Percentiles rank a stretch among this genome's conserved stretches.
These are phyloP conservation scores for Mikania micrantha DNA, from an alignment of 129 eudicot genomes.

Conservation along the genomic window DNA sequence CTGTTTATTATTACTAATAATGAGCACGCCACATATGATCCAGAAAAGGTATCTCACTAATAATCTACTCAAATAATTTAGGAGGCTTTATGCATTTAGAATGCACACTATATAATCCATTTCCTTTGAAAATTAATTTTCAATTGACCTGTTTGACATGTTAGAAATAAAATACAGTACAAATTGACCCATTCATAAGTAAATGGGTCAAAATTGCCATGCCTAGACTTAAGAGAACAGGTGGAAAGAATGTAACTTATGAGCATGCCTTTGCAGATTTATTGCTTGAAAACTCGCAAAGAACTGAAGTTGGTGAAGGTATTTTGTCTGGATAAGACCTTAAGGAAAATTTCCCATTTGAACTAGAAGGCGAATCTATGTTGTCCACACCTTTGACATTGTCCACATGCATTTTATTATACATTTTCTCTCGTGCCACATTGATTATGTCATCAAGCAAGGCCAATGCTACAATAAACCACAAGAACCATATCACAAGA, in stretches of 20 bases:
- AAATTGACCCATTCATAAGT: not conserved
- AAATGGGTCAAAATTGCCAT: not conserved
- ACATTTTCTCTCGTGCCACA: conserved; percentile 53
- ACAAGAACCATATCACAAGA: conserved; percentile 14
- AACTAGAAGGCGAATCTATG: conserved; percentile 27
- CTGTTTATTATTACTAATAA: not conserved
- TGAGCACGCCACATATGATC: not conserved
- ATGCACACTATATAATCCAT: not conserved
- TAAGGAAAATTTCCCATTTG: conserved; percentile 28
- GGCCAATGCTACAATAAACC: conserved; percentile 36
- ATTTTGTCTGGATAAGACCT: conserved; percentile 39
- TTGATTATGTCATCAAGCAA: conserved; percentile 70
- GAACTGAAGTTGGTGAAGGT: conserved; percentile 72
- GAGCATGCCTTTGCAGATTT: conserved; percentile 27
- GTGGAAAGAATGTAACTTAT: conserved; percentile 32
- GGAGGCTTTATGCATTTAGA: not conserved
- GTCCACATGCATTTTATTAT: conserved; percentile 53
- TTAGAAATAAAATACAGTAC: not conserved
- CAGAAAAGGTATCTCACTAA: not conserved
- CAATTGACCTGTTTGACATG: not conserved
- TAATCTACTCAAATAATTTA: not conserved
- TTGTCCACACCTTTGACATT: conserved; percentile 43
- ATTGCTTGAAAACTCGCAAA: conserved; percentile 18
- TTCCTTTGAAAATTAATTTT: not conserved
- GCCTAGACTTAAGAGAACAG: conserved; percentile 29